Percentiles rank a stretch among this genome's conserved stretches.
Evolutionary conservation across 352 stramenopile species (phyloP).

Genomic region (Phytophthora litchii): DNA sequence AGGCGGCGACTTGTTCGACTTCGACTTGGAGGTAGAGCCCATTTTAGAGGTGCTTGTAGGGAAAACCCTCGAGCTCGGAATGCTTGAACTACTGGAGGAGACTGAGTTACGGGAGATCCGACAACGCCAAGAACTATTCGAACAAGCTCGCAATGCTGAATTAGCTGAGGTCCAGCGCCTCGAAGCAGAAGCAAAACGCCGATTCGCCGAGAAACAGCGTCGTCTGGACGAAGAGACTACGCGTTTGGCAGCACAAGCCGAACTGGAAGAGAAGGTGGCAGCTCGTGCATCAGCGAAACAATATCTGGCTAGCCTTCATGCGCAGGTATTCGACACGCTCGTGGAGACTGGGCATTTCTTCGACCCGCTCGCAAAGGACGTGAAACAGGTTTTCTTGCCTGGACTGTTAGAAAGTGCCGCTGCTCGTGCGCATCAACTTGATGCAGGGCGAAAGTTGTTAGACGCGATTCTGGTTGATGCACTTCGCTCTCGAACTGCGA

Average conservation of each 20-base stretch:
- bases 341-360: slow-evolving; percentile 90
- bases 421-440: slow-evolving; percentile 45
- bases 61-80: slow-evolving; percentile 94
- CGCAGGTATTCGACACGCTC: slow-evolving; percentile 88
- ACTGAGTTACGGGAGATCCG: slow-evolving; percentile 91
- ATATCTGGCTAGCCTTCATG: slow-evolving; percentile 89
- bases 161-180: slow-evolving; percentile 94
- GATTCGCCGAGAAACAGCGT: slow-evolving; percentile 91
- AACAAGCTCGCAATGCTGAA: slow-evolving; percentile 92
- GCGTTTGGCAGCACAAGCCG: slow-evolving; percentile 69
- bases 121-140: slow-evolving; percentile 92
- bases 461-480: slow-evolving; percentile 33
- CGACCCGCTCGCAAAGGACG: slow-evolving; percentile 86
- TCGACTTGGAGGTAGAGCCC: slow-evolving; percentile 94
- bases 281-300: slow-evolving; percentile 88
- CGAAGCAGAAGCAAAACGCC: slow-evolving; percentile 92
- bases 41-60: slow-evolving; percentile 96
- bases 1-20: slow-evolving; percentile 94
- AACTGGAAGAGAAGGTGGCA: slow-evolving; percentile 93
- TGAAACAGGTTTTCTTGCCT: slow-evolving; percentile 85
- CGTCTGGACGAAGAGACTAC: slow-evolving; percentile 83
- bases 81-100: slow-evolving; percentile 96
- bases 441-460: slow-evolving; percentile 31
- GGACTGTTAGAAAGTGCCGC: slow-evolving; percentile 54
- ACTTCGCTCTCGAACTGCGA: slow-evolving; percentile 23